Base-by-base conservation (phyloP, 306 rosid genomes). In the Dalbergia cochinchinensis region DNA sequence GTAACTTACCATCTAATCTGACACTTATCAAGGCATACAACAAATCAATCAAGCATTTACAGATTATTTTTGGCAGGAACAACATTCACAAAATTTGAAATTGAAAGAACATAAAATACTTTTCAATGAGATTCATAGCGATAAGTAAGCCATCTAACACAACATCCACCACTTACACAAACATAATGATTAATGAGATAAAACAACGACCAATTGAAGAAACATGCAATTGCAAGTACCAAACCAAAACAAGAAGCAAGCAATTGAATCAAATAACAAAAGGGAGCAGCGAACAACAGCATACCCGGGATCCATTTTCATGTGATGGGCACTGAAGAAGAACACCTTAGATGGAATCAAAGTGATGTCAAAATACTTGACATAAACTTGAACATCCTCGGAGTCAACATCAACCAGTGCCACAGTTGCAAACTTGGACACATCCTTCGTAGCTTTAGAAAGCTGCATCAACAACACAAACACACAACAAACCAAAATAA, bases 301-400 rank as follows among this genome's bases (percentile, higher is more conserved):
- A 66, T 83, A 92, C 96, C 97, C 97, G 5, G 88, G 87, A 85
- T 94, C 99, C 99, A 94, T 92, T 90, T 92, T 94, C 97, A 92
- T 92, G 83, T 94, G 99, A 84, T 92, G 97, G 12, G 99, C 95
- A 86, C 92, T 94, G 92, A 92, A 94, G 89, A 94, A 92, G 86
- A 92, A 94, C 55, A 94, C 69, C 0, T 91, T 88, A 14, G 97
- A 94, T 1, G 99, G 99, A 45, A 90, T 82, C 54, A 88, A 69
- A 69, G 95, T 80, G 18, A 94, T 92, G 89, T 92, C 97, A 81
- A 92, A 91, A 76, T 91, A 94, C 33, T 90, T 89, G 69, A 86
- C 81, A 80, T 92, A 94, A 57, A 94, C 90, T 78, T 89, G 93
- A 72, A 91, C 54, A 13, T 91, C 99, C 41, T 82, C 87, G 0